Percentiles rank a stretch among this genome's conserved stretches.
Conservation (phyloP, 352 stramenopile genomes). For the Thraustochytrium sp. region DNA sequence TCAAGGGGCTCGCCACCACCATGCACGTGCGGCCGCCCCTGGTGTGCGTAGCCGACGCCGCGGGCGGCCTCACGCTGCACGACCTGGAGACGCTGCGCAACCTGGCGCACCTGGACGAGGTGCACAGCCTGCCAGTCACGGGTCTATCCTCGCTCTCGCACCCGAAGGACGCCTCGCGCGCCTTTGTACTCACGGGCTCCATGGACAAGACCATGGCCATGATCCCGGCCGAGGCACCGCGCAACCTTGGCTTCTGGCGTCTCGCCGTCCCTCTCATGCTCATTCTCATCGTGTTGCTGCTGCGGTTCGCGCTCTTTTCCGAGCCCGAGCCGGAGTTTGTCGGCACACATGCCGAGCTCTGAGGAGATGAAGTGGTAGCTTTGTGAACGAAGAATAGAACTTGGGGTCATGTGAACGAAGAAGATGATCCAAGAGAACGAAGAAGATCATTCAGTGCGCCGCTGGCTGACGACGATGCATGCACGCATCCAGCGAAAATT, state of each 20-base stretch:
- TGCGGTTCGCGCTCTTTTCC: constrained; percentile 18
- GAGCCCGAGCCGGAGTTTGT: too few relatives aligned
- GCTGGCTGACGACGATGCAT: too few relatives aligned
- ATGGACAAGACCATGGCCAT: constrained; percentile 42
- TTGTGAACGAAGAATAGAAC: not conserved
- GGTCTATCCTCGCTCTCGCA: not conserved
- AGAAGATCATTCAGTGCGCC: too few relatives aligned
- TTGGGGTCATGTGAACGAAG: not conserved
- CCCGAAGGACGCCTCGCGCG: not conserved
- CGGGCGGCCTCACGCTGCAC: not conserved
- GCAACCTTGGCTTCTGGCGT: not conserved
- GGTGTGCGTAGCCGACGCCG: not conserved
- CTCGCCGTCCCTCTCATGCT: not conserved
- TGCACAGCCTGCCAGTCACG: constrained; percentile 16
- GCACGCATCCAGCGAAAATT: too few relatives aligned
- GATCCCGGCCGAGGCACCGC: not conserved
- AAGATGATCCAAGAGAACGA: not conserved
- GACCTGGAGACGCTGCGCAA: not conserved
- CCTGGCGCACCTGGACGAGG: not conserved
- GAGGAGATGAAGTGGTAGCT: not conserved
- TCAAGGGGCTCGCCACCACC: constrained; percentile 2
- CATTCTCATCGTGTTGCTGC: not conserved
- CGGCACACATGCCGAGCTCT: not conserved
- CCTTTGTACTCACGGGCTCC: not conserved
- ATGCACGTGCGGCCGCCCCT: not conserved